phyloP scores from a whole-genome alignment of 805 yeast genomes.

The Sungouiella blattae region DNA sequence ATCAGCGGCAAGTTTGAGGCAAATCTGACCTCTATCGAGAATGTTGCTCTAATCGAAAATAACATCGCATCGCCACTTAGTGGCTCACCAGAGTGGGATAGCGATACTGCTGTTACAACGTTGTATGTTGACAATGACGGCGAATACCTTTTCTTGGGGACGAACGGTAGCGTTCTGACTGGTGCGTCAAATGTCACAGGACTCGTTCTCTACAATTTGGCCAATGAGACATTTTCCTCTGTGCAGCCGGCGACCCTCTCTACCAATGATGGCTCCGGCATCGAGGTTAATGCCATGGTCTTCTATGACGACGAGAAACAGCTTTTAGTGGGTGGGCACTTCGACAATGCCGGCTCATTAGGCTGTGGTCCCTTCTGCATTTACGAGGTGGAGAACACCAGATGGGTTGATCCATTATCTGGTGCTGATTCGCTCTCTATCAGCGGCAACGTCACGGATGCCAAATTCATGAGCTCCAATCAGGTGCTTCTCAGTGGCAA shows the following conservation, averaged over 20 bases:
- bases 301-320: constrained; percentile 27
- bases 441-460: constrained; percentile 47
- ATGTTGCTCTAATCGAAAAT: constrained; percentile 30
- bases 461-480: constrained; percentile 43
- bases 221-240: constrained; percentile 34
- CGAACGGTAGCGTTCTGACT: constrained; percentile 33
- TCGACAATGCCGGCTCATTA: constrained; percentile 53
- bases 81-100: constrained; percentile 25
- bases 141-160: constrained; percentile 43
- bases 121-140: constrained; percentile 34
- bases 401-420: constrained; percentile 50
- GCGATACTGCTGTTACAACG: constrained; percentile 22
- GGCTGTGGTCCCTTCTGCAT: constrained; percentile 65
- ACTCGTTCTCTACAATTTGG: constrained; percentile 51
- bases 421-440: constrained; percentile 20
- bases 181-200: constrained; percentile 33
- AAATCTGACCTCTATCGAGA: constrained; percentile 12
- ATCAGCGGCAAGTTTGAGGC: constrained; percentile 59
- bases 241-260: constrained; percentile 50
- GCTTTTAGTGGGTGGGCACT: constrained; percentile 72
- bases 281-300: constrained; percentile 34
- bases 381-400: constrained; percentile 49
- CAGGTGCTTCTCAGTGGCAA: constrained; percentile 50
- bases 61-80: constrained; percentile 16
- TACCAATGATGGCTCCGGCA: constrained; percentile 40